A percentile compares a stretch with the other conserved stretches of the same genome.
phyloP scores from a whole-genome alignment of 306 rosid species.

The Trifolium repens region DNA sequence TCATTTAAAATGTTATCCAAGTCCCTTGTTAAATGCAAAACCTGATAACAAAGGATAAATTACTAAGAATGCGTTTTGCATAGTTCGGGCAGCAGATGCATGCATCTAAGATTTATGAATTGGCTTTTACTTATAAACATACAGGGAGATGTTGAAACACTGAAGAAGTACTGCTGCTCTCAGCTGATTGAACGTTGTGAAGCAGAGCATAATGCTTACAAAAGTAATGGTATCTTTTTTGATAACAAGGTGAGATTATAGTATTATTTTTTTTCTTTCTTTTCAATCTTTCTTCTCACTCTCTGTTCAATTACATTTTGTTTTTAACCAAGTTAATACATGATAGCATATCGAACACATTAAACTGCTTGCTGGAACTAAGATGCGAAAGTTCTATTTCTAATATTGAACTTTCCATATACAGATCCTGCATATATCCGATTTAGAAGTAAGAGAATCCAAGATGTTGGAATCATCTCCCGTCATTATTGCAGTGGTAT shows the following conservation, averaged over 20 bases:
- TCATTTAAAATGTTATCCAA: constrained; percentile 2
- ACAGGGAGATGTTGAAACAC: constrained; percentile 79
- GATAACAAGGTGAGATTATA: constrained; percentile 78
- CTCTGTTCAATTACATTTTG: constrained; percentile 25
- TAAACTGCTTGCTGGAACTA: neutral
- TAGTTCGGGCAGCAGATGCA: constrained; percentile 20
- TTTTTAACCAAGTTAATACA: constrained; percentile 18
- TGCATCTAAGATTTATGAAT: constrained; percentile 38
- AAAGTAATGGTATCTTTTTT: constrained; percentile 76
- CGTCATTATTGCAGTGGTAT: constrained; percentile 69
- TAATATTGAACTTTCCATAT: constrained; percentile 36
- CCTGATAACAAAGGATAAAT: constrained; percentile 27
- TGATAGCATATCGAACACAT: constrained; percentile 3
- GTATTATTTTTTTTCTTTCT: neutral
- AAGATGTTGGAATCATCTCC: constrained; percentile 88
- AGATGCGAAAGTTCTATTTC: constrained; percentile 1
- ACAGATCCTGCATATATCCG: constrained; percentile 91
- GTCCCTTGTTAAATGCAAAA: constrained; percentile 28
- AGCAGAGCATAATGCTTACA: constrained; percentile 79
- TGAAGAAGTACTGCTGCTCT: constrained; percentile 75
- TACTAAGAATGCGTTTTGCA: neutral
- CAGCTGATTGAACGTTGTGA: constrained; percentile 91
- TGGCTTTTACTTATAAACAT: constrained; percentile 35
- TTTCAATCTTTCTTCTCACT: constrained; percentile 30
- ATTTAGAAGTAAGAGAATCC: constrained; percentile 73